Conservation (phyloP, 371 early-diverging fungal species). For the Syncephalastrum racemosum region DNA sequence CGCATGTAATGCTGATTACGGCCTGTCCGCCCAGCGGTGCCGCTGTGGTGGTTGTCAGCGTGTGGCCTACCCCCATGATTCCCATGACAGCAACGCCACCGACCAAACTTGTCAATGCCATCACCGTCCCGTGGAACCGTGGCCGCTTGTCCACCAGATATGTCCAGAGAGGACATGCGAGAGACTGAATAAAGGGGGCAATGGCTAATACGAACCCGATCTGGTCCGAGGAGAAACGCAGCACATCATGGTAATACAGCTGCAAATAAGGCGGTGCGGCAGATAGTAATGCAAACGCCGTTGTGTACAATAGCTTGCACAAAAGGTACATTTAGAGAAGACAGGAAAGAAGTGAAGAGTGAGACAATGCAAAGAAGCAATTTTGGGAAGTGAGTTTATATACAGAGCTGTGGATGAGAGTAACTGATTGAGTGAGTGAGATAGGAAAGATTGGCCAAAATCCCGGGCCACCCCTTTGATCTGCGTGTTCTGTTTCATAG, state of each 20-base stretch:
- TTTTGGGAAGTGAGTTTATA: not conserved
- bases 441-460: too few species aligned
- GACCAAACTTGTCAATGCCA: slow-evolving; percentile 34
- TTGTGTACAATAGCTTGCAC: slow-evolving; percentile 40
- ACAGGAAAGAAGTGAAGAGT: slow-evolving; percentile 3
- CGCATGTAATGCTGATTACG: slow-evolving; percentile 23
- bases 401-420: too few species aligned
- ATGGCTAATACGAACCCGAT: slow-evolving; percentile 46
- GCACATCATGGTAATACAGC: slow-evolving; percentile 39
- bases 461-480: too few species aligned
- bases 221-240: slow-evolving; percentile 43
- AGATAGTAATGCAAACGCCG: slow-evolving; percentile 35
- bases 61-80: slow-evolving; percentile 21
- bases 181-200: slow-evolving; percentile 48
- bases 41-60: not conserved
- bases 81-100: slow-evolving; percentile 39
- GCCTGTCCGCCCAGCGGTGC: slow-evolving; percentile 1
- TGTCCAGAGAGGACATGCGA: slow-evolving; percentile 49
- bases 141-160: slow-evolving; percentile 40
- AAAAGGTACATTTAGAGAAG: slow-evolving; percentile 8
- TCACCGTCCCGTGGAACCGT: slow-evolving; percentile 32
- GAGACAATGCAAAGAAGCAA: not conserved
- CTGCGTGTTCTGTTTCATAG: too few species aligned
- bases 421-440: too few species aligned
- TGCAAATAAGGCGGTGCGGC: slow-evolving; percentile 45